Percentiles rank a stretch among this genome's conserved stretches.
These are phyloP conservation scores for Leccinum huronense DNA, from an alignment of 1,284 basidiomycete species.

Conservation along the genomic window DNA sequence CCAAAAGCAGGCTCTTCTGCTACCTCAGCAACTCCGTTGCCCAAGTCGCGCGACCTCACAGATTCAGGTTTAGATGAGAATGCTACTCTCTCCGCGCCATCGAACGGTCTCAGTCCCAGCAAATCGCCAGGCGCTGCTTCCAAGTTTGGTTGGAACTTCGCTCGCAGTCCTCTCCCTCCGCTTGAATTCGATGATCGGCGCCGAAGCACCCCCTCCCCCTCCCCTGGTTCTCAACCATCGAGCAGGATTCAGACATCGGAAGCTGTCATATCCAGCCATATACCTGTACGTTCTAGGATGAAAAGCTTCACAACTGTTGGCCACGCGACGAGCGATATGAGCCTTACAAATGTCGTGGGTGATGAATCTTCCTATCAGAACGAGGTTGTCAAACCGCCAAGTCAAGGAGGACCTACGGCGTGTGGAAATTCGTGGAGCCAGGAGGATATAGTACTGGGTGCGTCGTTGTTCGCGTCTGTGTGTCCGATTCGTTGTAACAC, in stretches of 20 bases:
- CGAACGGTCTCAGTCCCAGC: conserved; percentile 13
- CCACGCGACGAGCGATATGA: conserved; percentile 30
- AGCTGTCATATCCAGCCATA: conserved; percentile 36
- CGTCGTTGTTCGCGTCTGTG: conserved; percentile 16
- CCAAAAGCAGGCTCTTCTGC: conserved; percentile 8
- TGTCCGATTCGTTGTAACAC: conserved; percentile 10
- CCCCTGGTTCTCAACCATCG: conserved; percentile 28
- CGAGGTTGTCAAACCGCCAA: conserved; percentile 33
- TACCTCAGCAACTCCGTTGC: conserved; percentile 5
- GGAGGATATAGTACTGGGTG: conserved; percentile 38
- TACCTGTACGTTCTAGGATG: conserved; percentile 45
- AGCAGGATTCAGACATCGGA: conserved; percentile 24
- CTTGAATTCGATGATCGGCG: conserved; percentile 40
- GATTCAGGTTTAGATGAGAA: conserved; percentile 5
- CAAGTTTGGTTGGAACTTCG: conserved; percentile 44
- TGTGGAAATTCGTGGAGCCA: conserved; percentile 23
- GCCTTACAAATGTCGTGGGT: conserved; percentile 25
- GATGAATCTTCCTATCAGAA: conserved; percentile 26
- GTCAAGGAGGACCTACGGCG: conserved; percentile 29
- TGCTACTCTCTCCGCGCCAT: conserved; percentile 1
- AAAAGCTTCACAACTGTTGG: conserved; percentile 21
- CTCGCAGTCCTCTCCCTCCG: conserved; percentile 39
- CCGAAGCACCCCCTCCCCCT: conserved; percentile 21
- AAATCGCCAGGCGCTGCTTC: conserved; percentile 29
- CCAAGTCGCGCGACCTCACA: conserved; percentile 9